phyloP scores from a whole-genome alignment of 805 yeast species.

The Dipodascus albidus region DNA sequence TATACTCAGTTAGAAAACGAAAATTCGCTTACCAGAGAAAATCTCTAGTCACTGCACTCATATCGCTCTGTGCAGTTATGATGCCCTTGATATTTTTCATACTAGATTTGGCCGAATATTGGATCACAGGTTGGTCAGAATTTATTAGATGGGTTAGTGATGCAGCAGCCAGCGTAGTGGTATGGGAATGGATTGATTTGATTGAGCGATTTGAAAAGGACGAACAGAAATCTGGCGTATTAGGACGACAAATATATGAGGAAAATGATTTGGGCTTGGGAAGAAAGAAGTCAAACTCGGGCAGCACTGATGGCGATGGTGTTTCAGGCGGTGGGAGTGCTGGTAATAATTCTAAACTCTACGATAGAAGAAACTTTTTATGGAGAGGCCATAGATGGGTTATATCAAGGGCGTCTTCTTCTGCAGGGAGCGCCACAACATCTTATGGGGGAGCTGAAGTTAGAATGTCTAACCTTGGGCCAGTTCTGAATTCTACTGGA shows the following conservation, averaged over 20 bases:
- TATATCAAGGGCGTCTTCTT: slow-evolving; percentile 5
- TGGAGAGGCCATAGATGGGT: slow-evolving; percentile 2
- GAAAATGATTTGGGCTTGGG: slow-evolving; percentile 3
- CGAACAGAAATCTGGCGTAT: slow-evolving; percentile 43
- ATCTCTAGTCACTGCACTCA: slow-evolving; percentile 37
- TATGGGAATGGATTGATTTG: slow-evolving; percentile 59
- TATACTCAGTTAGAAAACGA: slow-evolving; percentile 29
- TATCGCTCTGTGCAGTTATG: slow-evolving; percentile 31
- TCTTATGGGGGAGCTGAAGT: not conserved
- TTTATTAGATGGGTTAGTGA: slow-evolving; percentile 36
- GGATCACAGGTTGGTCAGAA: slow-evolving; percentile 40
- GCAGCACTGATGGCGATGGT: slow-evolving; percentile 4
- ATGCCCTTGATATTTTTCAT: slow-evolving; percentile 29
- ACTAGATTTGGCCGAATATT: slow-evolving; percentile 28
- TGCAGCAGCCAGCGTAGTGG: slow-evolving; percentile 38
- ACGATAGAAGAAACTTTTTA: slow-evolving; percentile 5
- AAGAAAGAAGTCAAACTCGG: not conserved
- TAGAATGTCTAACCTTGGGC: not conserved
- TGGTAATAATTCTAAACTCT: slow-evolving; percentile 4
- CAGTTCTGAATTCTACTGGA: not conserved
- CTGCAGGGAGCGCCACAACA: slow-evolving; percentile 3
- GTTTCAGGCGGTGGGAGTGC: slow-evolving; percentile 9
- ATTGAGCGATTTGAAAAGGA: slow-evolving; percentile 39
- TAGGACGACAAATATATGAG: slow-evolving; percentile 49
- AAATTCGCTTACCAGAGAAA: slow-evolving; percentile 35